phyloP scores from a whole-genome alignment of 2,329 filamentous ascomycete genomes.

The Coniochaeta prunicola region DNA sequence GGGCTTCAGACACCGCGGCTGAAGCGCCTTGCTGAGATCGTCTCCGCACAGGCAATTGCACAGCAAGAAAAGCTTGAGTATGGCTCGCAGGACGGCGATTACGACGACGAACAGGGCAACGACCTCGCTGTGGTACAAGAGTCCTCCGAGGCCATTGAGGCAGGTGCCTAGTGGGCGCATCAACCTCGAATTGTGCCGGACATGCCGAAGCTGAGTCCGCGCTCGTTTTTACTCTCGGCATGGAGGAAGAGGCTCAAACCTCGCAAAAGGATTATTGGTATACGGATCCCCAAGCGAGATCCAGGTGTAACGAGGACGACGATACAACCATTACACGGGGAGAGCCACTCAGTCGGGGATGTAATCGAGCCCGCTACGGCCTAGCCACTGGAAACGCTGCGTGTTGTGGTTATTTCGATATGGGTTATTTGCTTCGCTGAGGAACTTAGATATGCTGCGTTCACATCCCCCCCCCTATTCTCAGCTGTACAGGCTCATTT shows the following conservation, averaged over 20 bases:
- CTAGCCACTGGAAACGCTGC: background rate
- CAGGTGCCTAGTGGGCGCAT: conserved; percentile 25
- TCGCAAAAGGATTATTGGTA: background rate
- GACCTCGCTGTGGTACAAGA: conserved; percentile 46
- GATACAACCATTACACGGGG: background rate
- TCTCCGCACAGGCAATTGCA: conserved; percentile 90
- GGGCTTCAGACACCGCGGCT: conserved; percentile 93
- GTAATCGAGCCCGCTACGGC: background rate
- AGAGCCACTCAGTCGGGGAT: background rate
- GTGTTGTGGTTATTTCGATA: background rate
- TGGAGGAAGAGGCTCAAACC: conserved; percentile 6
- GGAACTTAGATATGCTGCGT: background rate
- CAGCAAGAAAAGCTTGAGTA: conserved; percentile 82
- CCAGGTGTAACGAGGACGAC: background rate
- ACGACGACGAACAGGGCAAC: conserved; percentile 23
- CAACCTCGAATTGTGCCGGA: conserved; percentile 10
- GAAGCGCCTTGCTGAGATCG: conserved; percentile 96
- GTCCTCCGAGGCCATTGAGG: conserved; percentile 26
- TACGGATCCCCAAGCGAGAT: background rate
- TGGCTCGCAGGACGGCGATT: conserved; percentile 37
- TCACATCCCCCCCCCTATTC: background rate
- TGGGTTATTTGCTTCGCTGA: background rate
- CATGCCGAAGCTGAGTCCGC: conserved; percentile 15
- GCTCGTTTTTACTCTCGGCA: conserved; percentile 18
- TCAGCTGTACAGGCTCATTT: background rate